Percentiles rank a stretch among this genome's conserved stretches.
phyloP scores from a whole-genome alignment of 2,329 filamentous ascomycete genomes.

The Cryphonectria japonica region DNA sequence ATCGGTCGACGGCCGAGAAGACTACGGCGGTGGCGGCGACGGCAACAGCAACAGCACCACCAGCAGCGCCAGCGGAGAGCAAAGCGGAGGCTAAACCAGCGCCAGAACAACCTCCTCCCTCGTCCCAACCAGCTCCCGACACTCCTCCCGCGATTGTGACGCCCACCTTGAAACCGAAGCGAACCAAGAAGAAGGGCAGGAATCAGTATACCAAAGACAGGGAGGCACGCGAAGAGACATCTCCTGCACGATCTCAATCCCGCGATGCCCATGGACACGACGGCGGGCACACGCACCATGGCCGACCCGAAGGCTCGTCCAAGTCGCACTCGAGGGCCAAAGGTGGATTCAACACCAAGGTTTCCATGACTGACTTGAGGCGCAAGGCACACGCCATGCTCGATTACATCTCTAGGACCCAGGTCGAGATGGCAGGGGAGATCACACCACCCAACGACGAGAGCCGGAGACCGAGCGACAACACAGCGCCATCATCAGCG shows the following conservation, averaged over 20 bases:
- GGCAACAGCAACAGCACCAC: constrained; percentile 6
- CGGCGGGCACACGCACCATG: constrained; percentile 39
- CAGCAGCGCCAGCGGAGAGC: constrained; percentile 21
- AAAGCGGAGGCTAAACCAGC: constrained; percentile 31
- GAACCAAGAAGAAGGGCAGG: constrained; percentile 70
- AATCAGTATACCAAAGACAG: constrained; percentile 84
- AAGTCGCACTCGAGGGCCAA: constrained; percentile 53
- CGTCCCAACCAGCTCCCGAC: constrained; percentile 51
- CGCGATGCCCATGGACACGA: constrained; percentile 58
- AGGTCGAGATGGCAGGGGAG: constrained; percentile 81
- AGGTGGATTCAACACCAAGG: constrained; percentile 64
- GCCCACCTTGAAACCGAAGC: constrained; percentile 63
- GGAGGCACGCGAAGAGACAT: constrained; percentile 61
- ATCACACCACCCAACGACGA: constrained; percentile 48
- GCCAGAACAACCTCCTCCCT: constrained; percentile 49
- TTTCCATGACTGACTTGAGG: constrained; percentile 88
- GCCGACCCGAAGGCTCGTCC: constrained; percentile 36
- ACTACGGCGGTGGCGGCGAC: constrained; percentile 27
- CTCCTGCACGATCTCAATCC: constrained; percentile 58
- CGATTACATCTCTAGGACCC: constrained; percentile 87
- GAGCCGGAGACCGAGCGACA: constrained; percentile 41
- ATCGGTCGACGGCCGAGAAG: constrained; percentile 34
- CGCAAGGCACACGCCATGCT: constrained; percentile 81
- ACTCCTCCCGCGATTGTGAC: constrained; percentile 49
- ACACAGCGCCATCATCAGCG: constrained; percentile 31